phyloP scores from a whole-genome alignment of 805 yeast species.

The Saccharomyces eubayanus region DNA sequence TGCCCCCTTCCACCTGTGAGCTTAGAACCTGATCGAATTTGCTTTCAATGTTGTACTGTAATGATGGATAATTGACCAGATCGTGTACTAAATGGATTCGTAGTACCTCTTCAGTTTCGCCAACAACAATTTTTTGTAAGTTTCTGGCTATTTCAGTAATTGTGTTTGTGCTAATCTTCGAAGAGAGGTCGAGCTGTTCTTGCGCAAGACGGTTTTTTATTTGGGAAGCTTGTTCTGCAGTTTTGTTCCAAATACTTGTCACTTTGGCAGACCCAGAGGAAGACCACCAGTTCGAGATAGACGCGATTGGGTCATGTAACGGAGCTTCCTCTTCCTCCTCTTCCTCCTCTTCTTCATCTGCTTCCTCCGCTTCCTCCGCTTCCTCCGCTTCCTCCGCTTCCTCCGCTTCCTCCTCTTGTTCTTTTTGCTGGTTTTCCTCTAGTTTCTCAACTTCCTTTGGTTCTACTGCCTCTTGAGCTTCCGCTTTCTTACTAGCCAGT shows the following conservation, averaged over 20 bases:
- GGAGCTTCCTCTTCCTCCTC: slow-evolving; percentile 16
- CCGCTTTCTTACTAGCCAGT: slow-evolving; percentile 14
- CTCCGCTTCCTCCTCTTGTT: slow-evolving; percentile 7
- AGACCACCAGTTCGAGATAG: slow-evolving; percentile 70
- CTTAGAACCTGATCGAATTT: slow-evolving; percentile 57
- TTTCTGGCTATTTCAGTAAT: slow-evolving; percentile 28
- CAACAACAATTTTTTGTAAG: slow-evolving; percentile 28
- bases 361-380: too few relatives aligned
- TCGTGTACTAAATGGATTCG: slow-evolving; percentile 63
- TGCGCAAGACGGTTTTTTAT: slow-evolving; percentile 32
- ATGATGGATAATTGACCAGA: slow-evolving; percentile 43
- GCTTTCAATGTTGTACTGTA: slow-evolving; percentile 35
- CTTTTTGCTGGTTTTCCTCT: neutral
- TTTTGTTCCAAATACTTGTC: slow-evolving; percentile 56
- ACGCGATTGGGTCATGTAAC: slow-evolving; percentile 51
- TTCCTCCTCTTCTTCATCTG: slow-evolving; percentile 17
- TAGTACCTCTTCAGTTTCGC: slow-evolving; percentile 45
- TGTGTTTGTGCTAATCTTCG: slow-evolving; percentile 18
- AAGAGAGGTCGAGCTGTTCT: slow-evolving; percentile 29
- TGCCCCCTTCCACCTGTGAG: slow-evolving; percentile 69
- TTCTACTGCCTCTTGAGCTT: slow-evolving; percentile 13
- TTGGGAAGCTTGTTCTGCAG: slow-evolving; percentile 40
- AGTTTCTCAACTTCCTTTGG: slow-evolving; percentile 14
- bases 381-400: slow-evolving; percentile 19
- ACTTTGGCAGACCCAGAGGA: slow-evolving; percentile 60